Conservation (phyloP, 306 rosid species). For the Quercus dentata region DNA sequence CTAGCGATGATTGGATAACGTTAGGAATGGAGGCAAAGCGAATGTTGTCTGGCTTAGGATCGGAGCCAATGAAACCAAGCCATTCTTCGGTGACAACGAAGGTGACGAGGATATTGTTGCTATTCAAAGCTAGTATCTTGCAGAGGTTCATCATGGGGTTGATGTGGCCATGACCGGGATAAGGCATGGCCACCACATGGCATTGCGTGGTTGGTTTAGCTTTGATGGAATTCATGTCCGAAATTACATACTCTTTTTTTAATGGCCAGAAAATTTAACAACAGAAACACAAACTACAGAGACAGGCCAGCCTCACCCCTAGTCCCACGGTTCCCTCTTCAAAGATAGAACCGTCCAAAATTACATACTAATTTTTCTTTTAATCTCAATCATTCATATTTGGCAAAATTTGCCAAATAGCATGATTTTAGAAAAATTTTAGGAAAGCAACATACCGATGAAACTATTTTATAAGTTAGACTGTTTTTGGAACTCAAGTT, state of each 20-base stretch:
- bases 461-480: no score
- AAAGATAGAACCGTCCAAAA: no score
- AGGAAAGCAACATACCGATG: no score
- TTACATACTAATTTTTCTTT: no score
- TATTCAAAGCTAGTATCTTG: background rate
- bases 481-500: no score
- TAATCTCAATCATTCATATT: no score
- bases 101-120: background rate
- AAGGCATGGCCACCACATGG: slow-evolving; percentile 42
- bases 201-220: background rate
- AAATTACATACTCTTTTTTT: background rate
- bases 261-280: no score
- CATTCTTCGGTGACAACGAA: slow-evolving; percentile 29
- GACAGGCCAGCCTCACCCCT: no score
- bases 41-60: slow-evolving; percentile 18
- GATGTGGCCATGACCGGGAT: slow-evolving; percentile 41
- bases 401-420: no score
- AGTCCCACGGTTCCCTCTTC: no score
- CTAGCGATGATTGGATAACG: slow-evolving; percentile 16
- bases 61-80: slow-evolving; percentile 19
- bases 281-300: no score
- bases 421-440: no score
- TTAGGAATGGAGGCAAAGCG: slow-evolving; percentile 32
- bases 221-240: background rate
- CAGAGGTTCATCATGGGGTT: slow-evolving; percentile 46